These are phyloP conservation scores for Spathaspora boniae DNA, from an alignment of 805 yeast genomes.

Conservation along the genomic window DNA sequence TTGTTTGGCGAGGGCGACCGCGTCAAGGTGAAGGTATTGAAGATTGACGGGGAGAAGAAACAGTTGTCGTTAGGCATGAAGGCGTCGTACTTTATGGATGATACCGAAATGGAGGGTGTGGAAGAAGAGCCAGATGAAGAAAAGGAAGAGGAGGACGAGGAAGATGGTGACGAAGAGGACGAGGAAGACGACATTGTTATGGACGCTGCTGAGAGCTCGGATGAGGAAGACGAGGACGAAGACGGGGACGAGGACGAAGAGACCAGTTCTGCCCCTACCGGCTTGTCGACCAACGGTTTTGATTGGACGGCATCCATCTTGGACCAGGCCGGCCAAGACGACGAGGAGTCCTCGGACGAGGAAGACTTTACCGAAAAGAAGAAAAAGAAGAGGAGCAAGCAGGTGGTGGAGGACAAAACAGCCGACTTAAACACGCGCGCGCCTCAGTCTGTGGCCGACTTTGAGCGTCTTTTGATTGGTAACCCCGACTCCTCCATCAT, in stretches of 20 bases:
- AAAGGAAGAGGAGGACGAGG: slow-evolving; percentile 17
- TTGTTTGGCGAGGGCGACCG: slow-evolving; percentile 87
- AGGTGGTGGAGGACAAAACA: slow-evolving; percentile 71
- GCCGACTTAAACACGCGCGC: slow-evolving; percentile 78
- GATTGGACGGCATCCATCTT: slow-evolving; percentile 94
- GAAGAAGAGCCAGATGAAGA: slow-evolving; percentile 25
- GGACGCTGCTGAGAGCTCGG: slow-evolving; percentile 30
- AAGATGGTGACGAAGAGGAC: slow-evolving; percentile 23
- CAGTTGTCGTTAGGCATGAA: slow-evolving; percentile 89
- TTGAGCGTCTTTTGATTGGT: slow-evolving; percentile 87
- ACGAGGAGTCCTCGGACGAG: slow-evolving; percentile 52
- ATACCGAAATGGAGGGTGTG: slow-evolving; percentile 22
- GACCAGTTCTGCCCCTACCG: slow-evolving; percentile 30
- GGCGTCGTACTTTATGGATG: slow-evolving; percentile 73
- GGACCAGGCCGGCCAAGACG: slow-evolving; percentile 68
- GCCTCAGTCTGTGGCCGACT: slow-evolving; percentile 89
- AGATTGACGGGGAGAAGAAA: slow-evolving; percentile 58
- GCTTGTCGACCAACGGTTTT: slow-evolving; percentile 81
- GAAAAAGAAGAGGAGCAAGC: slow-evolving; percentile 46
- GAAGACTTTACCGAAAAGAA: slow-evolving; percentile 48
- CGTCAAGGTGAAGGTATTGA: slow-evolving; percentile 79
- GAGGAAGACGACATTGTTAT: slow-evolving; percentile 33
- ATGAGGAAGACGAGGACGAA: slow-evolving; percentile 20
- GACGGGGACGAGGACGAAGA: slow-evolving; percentile 25
- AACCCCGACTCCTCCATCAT: slow-evolving; percentile 89